phyloP scores from a whole-genome alignment of 192 early-diverging fungal genomes.

The Podila minutissima region DNA sequence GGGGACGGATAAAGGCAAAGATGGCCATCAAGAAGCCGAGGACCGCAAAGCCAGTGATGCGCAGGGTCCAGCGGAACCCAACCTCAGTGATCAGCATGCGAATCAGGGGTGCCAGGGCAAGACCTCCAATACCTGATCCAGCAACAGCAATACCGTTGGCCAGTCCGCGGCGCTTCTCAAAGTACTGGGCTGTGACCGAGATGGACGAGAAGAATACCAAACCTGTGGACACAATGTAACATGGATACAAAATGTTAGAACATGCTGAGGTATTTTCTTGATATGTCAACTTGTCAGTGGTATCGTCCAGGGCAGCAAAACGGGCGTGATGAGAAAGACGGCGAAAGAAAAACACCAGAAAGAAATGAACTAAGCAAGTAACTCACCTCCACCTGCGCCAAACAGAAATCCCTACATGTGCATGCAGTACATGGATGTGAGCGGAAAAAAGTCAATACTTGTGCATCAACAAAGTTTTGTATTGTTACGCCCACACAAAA shows the following conservation, averaged over 20 bases:
- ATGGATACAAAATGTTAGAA: too few species aligned
- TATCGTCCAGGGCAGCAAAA: background rate
- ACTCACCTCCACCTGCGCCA: conserved; percentile 8
- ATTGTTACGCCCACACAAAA: background rate
- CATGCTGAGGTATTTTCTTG: too few species aligned
- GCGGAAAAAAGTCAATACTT: too few species aligned
- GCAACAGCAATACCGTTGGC: conserved; percentile 74
- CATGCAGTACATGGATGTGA: background rate
- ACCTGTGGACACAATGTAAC: conserved; percentile 16
- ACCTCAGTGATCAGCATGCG: conserved; percentile 39
- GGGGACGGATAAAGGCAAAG: conserved; percentile 51
- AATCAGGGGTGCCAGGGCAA: conserved; percentile 65
- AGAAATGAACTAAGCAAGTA: background rate
- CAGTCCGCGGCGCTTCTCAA: conserved; percentile 66
- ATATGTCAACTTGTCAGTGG: too few species aligned
- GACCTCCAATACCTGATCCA: conserved; percentile 76
- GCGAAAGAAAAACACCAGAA: background rate
- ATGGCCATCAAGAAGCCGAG: conserved; percentile 50
- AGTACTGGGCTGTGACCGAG: conserved; percentile 72
- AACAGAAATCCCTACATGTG: conserved; percentile 7
- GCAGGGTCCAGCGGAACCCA: conserved; percentile 48
- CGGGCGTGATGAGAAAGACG: background rate
- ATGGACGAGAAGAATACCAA: conserved; percentile 71
- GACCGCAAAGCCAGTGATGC: conserved; percentile 49
- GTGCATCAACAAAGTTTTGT: too few species aligned